These are phyloP conservation scores for Colletotrichum noveboracense DNA, from an alignment of 2,329 filamentous ascomycete species.

Conservation along the genomic window DNA sequence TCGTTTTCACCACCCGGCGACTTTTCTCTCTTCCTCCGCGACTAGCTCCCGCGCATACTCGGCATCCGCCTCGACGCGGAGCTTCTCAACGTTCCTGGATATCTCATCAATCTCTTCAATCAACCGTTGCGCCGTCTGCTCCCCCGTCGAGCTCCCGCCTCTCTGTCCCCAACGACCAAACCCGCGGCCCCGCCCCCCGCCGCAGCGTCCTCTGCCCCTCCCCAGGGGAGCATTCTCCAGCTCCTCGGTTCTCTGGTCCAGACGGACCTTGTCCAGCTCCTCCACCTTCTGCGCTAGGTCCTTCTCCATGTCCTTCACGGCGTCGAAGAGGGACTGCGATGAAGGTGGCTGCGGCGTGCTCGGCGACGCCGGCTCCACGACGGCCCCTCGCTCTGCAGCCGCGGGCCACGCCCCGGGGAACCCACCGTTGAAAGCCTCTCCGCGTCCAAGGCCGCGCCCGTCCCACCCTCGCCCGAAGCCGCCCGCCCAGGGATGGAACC, in stretches of 20 bases:
- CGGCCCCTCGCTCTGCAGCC: background rate
- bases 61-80: conserved; percentile 52
- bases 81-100: conserved; percentile 37
- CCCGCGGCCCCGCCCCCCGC: background rate
- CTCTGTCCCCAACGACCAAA: background rate
- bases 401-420: conserved; percentile 1
- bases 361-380: background rate
- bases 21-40: conserved; percentile 27
- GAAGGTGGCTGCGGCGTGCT: background rate
- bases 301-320: background rate
- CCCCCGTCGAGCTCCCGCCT: background rate
- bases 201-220: background rate
- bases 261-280: conserved; percentile 12
- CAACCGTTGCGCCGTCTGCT: conserved; percentile 26
- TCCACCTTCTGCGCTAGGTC: conserved; percentile 12
- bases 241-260: background rate
- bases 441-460: background rate
- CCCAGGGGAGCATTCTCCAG: background rate
- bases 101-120: conserved; percentile 44
- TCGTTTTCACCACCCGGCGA: background rate
- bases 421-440: background rate
- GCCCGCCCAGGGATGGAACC: background rate
- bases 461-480: conserved; percentile 10
- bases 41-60: conserved; percentile 50
- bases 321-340: conserved; percentile 8